Evolutionary conservation across 345 rosid genomes (phyloP), one percentile per base, ranked within the genome.

Genomic region (Salix arbutifolia): DNA sequence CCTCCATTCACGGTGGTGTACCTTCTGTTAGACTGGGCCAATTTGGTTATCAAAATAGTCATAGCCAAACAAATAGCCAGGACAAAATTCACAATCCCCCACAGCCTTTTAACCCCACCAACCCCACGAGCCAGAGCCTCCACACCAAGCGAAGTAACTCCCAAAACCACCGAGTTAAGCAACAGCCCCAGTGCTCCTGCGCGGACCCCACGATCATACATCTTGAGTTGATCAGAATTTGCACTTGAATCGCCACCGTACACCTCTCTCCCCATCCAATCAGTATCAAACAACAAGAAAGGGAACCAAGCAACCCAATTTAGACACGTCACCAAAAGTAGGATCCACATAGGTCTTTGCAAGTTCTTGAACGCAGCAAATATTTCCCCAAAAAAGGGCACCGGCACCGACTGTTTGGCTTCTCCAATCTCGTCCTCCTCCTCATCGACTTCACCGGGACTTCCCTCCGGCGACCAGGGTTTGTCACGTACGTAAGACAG

Each of bases 261-360:
- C 67, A 94, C 94, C 74, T 94, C 95, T 31, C 92, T 81, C 25
- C 97, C 98, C 93, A 91, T 88, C 98, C 97, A 94, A 25, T 94
- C 97, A 8, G 98, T 94, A 80, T 92, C 92, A 80, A 84, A 92
- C 65, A 92, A 79, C 60, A 92, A 75, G 84, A 94, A 94, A 8
- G 97, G 98, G 73, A 92, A 92, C 97, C 97, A 93, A 0, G 91
- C 98, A 30, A 89, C 62, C 99, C 99, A 95, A 83, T 95, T 95
- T 2, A 95, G 83, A 35, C 90, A 85, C 21, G 98, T 95, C 38
- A 93, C 98, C 30, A 88, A 46, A 3, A 90, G 88, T 18, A 94
- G 83, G 60, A 92, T 81, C 91, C 97, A 89, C 94, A 91, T 92
- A 5, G 95, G 94, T 52, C 70, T 86, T 62, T 88, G 58, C 67